These are phyloP conservation scores for Phytophthora agathidicida DNA, from an alignment of 352 stramenopile genomes.

Conservation along the genomic window DNA sequence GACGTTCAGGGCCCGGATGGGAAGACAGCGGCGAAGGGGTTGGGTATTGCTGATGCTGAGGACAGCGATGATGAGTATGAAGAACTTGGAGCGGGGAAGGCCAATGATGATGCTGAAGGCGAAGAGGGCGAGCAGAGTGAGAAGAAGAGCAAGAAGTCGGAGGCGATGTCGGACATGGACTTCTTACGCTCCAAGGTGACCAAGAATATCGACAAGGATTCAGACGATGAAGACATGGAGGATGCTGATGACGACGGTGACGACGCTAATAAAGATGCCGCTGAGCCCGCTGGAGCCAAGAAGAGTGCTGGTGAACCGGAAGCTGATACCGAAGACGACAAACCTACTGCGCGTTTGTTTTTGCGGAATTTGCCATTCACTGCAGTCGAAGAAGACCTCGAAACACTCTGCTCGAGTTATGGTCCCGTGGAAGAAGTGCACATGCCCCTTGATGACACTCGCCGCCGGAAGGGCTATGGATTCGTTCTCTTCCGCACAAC, in stretches of 20 bases:
- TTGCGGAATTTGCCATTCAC: slow-evolving; percentile 97
- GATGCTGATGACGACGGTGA: slow-evolving; percentile 43
- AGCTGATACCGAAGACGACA: slow-evolving; percentile 28
- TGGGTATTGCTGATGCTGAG: slow-evolving; percentile 38
- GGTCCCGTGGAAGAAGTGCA: slow-evolving; percentile 93
- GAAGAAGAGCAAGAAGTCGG: slow-evolving; percentile 26
- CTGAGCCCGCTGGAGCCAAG: slow-evolving; percentile 3
- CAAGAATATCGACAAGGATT: slow-evolving; percentile 89
- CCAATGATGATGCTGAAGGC: slow-evolving; percentile 36
- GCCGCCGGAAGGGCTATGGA: slow-evolving; percentile 96
- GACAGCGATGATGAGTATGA: slow-evolving; percentile 49
- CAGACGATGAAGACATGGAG: slow-evolving; percentile 43
- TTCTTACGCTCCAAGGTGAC: slow-evolving; percentile 95
- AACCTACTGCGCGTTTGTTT: slow-evolving; percentile 92
- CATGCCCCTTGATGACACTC: slow-evolving; percentile 96
- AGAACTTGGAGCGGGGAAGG: slow-evolving; percentile 35
- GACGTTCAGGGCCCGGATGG: slow-evolving; percentile 64
- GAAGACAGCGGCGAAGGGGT: slow-evolving; percentile 23
- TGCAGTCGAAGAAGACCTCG: slow-evolving; percentile 96
- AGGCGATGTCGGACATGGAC: slow-evolving; percentile 89
- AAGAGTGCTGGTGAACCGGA: slow-evolving; percentile 16
- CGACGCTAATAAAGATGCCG: slow-evolving; percentile 19
- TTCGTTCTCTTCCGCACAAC: slow-evolving; percentile 96
- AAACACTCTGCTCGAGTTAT: slow-evolving; percentile 89
- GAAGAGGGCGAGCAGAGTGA: slow-evolving; percentile 29